Base-by-base conservation (phyloP, 2,329 filamentous ascomycete species). In the Epichloe aotearoae region DNA sequence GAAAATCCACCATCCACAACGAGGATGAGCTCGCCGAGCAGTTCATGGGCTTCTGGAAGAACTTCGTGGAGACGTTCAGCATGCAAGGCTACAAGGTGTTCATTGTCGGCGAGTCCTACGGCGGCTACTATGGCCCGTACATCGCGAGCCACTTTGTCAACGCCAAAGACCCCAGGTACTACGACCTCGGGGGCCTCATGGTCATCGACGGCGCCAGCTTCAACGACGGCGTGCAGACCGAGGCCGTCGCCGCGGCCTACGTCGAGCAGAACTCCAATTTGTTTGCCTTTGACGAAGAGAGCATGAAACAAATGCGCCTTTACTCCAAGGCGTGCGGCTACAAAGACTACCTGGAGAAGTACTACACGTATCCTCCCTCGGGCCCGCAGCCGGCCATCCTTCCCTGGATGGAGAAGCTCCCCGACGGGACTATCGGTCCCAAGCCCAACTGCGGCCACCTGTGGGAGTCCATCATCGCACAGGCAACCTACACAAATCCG, bases 41-140 rank as follows among this genome's bases (percentile, higher is more conserved):
- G 57, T 88, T 91, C 62, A 71, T 84, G 15, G 83, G 83, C 47
- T 93, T 88, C 68, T 89, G 82, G 74, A 82, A 83, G 68, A 88
- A 88, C 67, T 89, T 88, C 58, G 68, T 88, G 52, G 72, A 86
- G 36, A 81, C 80, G 0, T 89, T 89, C 57, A 71, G 67, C n/a
- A 71, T 88, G 59, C 73, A 85, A 19, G 75, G 76, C 12, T 79
- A 76, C 58, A 85, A 84, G 55, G 75, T 88, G 10, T 91, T 84
- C 64, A 77, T 93, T 52, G 75, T 84, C 0, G 87, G 85, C 6
- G 85, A 76, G 64, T 83, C 76, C 0, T 88, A 86, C 57, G 84
- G 78, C 0, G 84, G 85, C 15, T 67, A 71, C 58, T 84, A 82
- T 58, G 77, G 84, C 2, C 83, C 85, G 0, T 88, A 87, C 61